Evolutionary conservation across 495 filamentous ascomycete genomes (phyloP).

Genomic region (Cairneyella variabilis): DNA sequence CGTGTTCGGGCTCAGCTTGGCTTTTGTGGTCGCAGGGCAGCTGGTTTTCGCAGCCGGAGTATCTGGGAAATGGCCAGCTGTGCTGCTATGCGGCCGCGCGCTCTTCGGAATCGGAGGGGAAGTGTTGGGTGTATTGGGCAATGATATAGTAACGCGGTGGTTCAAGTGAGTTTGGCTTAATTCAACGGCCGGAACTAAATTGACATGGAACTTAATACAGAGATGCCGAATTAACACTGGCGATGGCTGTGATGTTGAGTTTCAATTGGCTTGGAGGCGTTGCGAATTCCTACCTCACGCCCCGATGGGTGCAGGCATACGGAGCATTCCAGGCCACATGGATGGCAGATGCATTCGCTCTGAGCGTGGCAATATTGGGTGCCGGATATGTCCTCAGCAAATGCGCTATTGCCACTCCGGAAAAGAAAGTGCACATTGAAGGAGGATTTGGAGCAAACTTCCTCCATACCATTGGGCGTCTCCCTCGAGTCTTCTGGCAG

Average conservation of each 20-base stretch:
- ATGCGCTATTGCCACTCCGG: neutral
- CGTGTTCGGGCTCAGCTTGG: neutral
- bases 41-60: slow-evolving; percentile 1
- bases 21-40: neutral
- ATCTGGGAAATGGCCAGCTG: neutral
- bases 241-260: neutral
- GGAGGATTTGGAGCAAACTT: neutral
- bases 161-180: slow-evolving; percentile 2
- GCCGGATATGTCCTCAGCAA: neutral
- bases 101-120: slow-evolving; percentile 5
- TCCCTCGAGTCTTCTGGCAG: slow-evolving; percentile 4
- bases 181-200: neutral
- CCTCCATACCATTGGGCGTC: neutral
- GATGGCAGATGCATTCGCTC: neutral
- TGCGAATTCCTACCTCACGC: neutral
- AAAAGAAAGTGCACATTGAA: neutral
- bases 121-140: slow-evolving; percentile 1
- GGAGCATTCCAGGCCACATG: neutral
- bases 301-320: neutral
- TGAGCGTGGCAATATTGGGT: neutral
- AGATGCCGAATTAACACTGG: neutral
- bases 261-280: neutral
- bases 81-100: neutral
- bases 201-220: neutral
- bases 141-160: neutral